Base-by-base conservation (phyloP, 78 protist species). In the Paratrimastix pyriformis region DNA sequence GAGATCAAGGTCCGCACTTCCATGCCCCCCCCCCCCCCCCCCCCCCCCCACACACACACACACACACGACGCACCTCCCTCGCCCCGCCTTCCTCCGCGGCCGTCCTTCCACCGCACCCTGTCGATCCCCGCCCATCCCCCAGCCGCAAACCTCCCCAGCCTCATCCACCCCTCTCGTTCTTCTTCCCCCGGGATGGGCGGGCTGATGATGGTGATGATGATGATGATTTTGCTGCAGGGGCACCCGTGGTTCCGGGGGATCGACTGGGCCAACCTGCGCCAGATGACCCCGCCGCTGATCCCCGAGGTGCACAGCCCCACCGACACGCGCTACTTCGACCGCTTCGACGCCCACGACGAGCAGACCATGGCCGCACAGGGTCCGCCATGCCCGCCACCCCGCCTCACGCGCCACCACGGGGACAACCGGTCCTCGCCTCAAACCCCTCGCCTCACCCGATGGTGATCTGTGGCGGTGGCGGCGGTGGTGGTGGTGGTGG, bases 201-300 rank as follows among this genome's bases (percentile, higher is more conserved):
- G 48, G 48, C 24, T 4, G 24, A 44, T 4, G 24, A 44, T 4
- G 24, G 48, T 44, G 48, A 4, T 44, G 48, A 44, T 7, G 40
- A 73, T 46, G 45, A 55, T 82, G 32, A 6, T 85, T 46, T 79
- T 86, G 71, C 86, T 91, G 39, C 57, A 72, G 26, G 43, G 52
- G 18, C 96, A 92, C 46, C 90, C 93, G 13, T 92, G 86, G 71
- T 92, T 92, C 74, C 30, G 33, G 1, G 93, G 92, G 45, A 60
- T 77, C 13, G 76, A 75, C 13, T 87, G 79, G 84, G 40, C 1
- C 21, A 0, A 18, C 38, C 33, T 87, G 15, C 66, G 66, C 39
- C 0, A 1, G n/a, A 1, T 1, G 33, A 18, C 38, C 33, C 65
- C 87, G n/a, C 80, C 86, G 29, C 46, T 72, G 11, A 39, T 60